These are phyloP conservation scores for Nepenthes alata DNA, from an alignment of 179 eudicot species.

Conservation along the genomic window DNA sequence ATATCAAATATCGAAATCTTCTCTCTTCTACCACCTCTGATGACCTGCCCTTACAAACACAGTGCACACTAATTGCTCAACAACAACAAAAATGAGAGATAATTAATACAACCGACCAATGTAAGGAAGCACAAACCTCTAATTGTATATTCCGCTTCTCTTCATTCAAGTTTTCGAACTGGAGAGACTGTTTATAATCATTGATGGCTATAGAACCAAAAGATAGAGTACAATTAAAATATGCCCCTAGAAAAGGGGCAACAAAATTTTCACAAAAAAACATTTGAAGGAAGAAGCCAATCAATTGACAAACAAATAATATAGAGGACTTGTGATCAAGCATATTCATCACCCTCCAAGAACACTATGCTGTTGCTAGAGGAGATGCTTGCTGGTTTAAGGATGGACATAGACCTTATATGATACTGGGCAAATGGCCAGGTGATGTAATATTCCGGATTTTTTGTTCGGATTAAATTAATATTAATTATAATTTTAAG, in stretches of 20 bases:
- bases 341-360: not conserved
- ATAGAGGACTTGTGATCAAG: not conserved
- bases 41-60: constrained; percentile 34
- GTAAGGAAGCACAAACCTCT: constrained; percentile 34
- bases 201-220: constrained; percentile 40
- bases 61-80: not conserved
- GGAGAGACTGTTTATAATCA: constrained; percentile 84
- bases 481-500: too few relatives aligned
- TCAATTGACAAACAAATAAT: not conserved
- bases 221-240: not conserved
- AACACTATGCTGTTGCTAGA: too few relatives aligned
- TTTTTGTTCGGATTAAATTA: too few relatives aligned
- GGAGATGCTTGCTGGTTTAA: too few relatives aligned
- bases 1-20: constrained; percentile 67
- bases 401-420: not conserved
- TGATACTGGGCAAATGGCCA: too few relatives aligned
- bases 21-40: constrained; percentile 83
- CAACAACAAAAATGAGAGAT: not conserved
- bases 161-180: constrained; percentile 71
- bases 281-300: too few relatives aligned
- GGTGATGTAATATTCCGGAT: too few relatives aligned
- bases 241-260: too few relatives aligned
- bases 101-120: not conserved
- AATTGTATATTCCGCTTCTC: constrained; percentile 70
- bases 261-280: too few relatives aligned